These are phyloP conservation scores for Hemileccinum impolitum DNA, from an alignment of 768 basidiomycete species.

Conservation along the genomic window DNA sequence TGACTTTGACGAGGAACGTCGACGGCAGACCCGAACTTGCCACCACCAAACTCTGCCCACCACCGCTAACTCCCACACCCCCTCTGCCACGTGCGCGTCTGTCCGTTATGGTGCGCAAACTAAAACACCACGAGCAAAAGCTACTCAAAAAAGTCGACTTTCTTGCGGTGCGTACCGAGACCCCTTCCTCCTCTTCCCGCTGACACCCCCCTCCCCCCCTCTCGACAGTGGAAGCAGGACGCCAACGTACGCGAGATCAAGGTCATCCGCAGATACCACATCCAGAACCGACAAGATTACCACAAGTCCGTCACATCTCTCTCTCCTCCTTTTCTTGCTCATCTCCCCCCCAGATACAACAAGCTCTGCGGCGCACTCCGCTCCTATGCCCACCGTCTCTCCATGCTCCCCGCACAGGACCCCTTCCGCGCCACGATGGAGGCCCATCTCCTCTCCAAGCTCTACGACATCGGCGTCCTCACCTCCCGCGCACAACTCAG, in stretches of 20 bases:
- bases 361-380: conserved; percentile 88
- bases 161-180: conserved; percentile 77
- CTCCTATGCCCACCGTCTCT: conserved; percentile 80
- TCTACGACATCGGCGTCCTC: conserved; percentile 96
- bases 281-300: conserved; percentile 93
- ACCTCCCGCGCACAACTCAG: conserved; percentile 84
- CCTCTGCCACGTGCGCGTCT: conserved; percentile 30
- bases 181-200: too few relatives aligned
- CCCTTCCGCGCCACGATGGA: conserved; percentile 85
- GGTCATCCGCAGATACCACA: conserved; percentile 93
- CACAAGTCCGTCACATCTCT: conserved; percentile 56
- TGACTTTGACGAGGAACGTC: conserved; percentile 24
- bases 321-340: background rate
- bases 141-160: conserved; percentile 97
- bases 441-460: conserved; percentile 82
- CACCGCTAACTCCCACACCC: conserved; percentile 29
- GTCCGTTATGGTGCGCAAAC: conserved; percentile 74
- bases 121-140: conserved; percentile 96
- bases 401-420: conserved; percentile 85
- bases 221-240: conserved; percentile 95
- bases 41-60: conserved; percentile 14
- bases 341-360: conserved; percentile 66
- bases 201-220: too few relatives aligned
- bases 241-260: conserved; percentile 85
- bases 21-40: conserved; percentile 28